Conservation (phyloP, 352 stramenopile species). For the Globisporangium middletonii region DNA sequence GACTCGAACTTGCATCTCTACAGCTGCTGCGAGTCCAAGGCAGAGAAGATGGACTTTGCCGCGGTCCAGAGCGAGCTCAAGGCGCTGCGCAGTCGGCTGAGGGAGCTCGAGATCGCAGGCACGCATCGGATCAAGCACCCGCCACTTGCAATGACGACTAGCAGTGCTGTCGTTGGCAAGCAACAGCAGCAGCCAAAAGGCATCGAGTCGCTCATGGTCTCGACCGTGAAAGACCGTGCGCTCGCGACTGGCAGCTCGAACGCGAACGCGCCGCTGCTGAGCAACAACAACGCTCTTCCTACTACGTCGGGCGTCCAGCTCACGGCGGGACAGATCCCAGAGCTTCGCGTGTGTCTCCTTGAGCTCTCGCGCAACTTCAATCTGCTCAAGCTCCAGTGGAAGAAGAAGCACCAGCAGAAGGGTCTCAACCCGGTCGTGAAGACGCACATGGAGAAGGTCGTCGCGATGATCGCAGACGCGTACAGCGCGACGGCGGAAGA, state of each 20-base stretch:
- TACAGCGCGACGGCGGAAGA: slow-evolving; percentile 56
- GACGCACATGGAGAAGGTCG: slow-evolving; percentile 64
- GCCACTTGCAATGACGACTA: background rate
- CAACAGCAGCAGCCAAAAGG: background rate
- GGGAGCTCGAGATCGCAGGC: slow-evolving; percentile 17
- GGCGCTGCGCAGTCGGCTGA: slow-evolving; percentile 30
- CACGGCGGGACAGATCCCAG: slow-evolving; percentile 37
- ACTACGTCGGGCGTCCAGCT: slow-evolving; percentile 16
- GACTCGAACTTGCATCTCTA: slow-evolving; percentile 64
- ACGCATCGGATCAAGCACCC: slow-evolving; percentile 7
- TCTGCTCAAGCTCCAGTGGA: slow-evolving; percentile 53
- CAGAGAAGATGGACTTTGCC: slow-evolving; percentile 41
- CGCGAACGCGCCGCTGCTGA: background rate
- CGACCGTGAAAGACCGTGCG: slow-evolving; percentile 3
- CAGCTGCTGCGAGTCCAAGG: slow-evolving; percentile 57
- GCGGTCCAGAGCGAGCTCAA: slow-evolving; percentile 48
- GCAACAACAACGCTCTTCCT: background rate
- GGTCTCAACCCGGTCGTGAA: slow-evolving; percentile 49
- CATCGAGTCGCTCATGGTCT: slow-evolving; percentile 6
- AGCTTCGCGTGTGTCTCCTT: slow-evolving; percentile 62
- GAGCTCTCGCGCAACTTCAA: slow-evolving; percentile 71
- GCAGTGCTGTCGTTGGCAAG: background rate
- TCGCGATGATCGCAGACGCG: slow-evolving; percentile 62
- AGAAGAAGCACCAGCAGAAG: slow-evolving; percentile 33
- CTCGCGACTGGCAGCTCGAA: background rate